phyloP scores from a whole-genome alignment of 495 filamentous ascomycete species.

The Thozetella sp. region DNA sequence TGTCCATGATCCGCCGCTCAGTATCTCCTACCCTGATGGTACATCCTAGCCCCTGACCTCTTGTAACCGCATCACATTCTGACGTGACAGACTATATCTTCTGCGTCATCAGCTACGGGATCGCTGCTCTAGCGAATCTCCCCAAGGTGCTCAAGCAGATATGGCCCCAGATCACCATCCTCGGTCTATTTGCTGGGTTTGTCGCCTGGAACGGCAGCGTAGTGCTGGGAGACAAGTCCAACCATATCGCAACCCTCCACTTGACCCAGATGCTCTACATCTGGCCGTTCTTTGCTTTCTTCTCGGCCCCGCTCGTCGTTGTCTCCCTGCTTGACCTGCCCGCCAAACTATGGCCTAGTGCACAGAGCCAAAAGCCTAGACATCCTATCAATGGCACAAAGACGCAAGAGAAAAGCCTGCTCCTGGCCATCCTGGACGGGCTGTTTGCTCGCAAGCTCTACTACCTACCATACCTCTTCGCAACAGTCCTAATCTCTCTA shows the following conservation, averaged over 20 bases:
- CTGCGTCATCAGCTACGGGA: conserved; percentile 59
- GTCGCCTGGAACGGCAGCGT: conserved; percentile 88
- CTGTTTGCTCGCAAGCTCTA: conserved; percentile 16
- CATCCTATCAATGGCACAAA: too few species aligned
- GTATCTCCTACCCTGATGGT: conserved; percentile 60
- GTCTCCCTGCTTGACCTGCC: conserved; percentile 36
- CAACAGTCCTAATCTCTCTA: conserved; percentile 25
- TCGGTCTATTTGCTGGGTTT: conserved; percentile 72
- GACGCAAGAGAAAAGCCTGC: neutral
- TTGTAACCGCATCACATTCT: neutral
- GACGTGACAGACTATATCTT: conserved; percentile 36
- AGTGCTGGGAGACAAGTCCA: conserved; percentile 92
- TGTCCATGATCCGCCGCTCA: conserved; percentile 67
- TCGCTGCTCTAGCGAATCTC: conserved; percentile 56
- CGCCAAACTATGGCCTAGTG: neutral
- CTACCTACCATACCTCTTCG: conserved; percentile 20
- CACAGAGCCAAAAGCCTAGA: neutral
- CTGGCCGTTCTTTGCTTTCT: conserved; percentile 86
- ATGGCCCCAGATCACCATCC: conserved; percentile 68
- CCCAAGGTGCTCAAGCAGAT: conserved; percentile 49
- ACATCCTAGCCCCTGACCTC: conserved; percentile 4
- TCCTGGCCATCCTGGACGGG: neutral
- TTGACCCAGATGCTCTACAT: conserved; percentile 94
- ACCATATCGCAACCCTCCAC: conserved; percentile 87
- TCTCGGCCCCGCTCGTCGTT: conserved; percentile 78